These are phyloP conservation scores for Hypsizygus marmoreus DNA, from an alignment of 768 basidiomycete genomes.

Conservation along the genomic window DNA sequence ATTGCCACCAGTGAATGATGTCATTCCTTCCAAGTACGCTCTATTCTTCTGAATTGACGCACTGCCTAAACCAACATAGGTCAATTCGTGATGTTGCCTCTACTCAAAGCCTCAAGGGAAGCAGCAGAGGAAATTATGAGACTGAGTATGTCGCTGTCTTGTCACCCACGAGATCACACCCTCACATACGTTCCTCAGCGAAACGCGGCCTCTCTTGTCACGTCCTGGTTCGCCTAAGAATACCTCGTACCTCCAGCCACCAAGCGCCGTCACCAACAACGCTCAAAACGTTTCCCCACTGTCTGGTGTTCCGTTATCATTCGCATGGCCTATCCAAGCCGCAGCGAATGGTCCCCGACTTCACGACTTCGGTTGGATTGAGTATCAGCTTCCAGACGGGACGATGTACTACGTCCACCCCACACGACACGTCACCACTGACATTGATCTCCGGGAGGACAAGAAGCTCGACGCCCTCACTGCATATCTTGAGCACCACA, in stretches of 20 bases:
- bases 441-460: conserved; percentile 62
- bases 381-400: conserved; percentile 75
- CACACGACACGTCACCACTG: conserved; percentile 63
- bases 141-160: conserved; percentile 28
- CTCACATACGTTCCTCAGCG: conserved; percentile 34
- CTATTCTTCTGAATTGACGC: not conserved
- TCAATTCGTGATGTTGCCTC: conserved; percentile 23
- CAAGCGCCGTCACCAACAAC: conserved; percentile 17
- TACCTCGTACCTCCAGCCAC: conserved; percentile 30
- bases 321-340: conserved; percentile 20
- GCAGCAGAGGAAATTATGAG: conserved; percentile 17
- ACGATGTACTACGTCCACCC: conserved; percentile 71
- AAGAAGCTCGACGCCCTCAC: conserved; percentile 51
- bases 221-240: conserved; percentile 29
- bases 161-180: not conserved
- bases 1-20: conserved; percentile 42
- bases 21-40: conserved; percentile 34
- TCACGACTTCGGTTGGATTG: conserved; percentile 70
- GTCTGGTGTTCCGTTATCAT: conserved; percentile 18
- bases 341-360: conserved; percentile 33
- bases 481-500: conserved; percentile 43
- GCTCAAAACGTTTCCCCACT: conserved; percentile 25
- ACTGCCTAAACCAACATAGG: conserved; percentile 10
- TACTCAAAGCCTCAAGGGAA: conserved; percentile 17
- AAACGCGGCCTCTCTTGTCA: conserved; percentile 54